Conservation (phyloP, 2,329 filamentous ascomycete species). For the Epicoccum sorghinum region DNA sequence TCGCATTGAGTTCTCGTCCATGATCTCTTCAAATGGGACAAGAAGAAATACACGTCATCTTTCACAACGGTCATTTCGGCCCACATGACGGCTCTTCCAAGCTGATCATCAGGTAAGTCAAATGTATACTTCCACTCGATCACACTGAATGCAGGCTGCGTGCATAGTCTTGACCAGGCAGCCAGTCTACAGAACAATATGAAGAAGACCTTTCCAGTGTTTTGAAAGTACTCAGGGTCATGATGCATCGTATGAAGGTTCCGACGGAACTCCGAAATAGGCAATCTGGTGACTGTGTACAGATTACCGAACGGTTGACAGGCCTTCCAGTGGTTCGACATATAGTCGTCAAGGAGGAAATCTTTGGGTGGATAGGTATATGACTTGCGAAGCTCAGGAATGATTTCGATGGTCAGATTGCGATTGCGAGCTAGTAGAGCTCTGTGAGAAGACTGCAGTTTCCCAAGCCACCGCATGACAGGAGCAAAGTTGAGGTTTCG, state of each 20-base stretch:
- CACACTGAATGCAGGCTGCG: not conserved
- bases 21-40: not conserved
- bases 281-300: constrained; percentile 16
- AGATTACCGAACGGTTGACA: constrained; percentile 33
- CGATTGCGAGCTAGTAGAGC: constrained; percentile 24
- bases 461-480: constrained; percentile 22
- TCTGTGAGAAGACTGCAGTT: constrained; percentile 24
- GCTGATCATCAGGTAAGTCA: constrained; percentile 1
- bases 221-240: not conserved
- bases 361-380: constrained; percentile 24
- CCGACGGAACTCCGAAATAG: not conserved
- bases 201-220: not conserved
- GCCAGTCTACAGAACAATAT: constrained; percentile 11
- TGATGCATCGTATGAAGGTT: not conserved
- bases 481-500: constrained; percentile 25
- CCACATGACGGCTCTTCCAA: not conserved
- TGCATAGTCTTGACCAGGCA: constrained; percentile 2
- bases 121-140: constrained; percentile 8
- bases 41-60: not conserved
- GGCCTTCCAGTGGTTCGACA: constrained; percentile 28
- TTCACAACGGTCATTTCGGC: not conserved
- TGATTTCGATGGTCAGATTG: constrained; percentile 18
- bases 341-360: constrained; percentile 21
- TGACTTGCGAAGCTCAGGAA: constrained; percentile 6
- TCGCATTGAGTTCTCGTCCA: constrained; percentile 9